Conservation (phyloP, 2,329 filamentous ascomycete genomes). For the Cladosporium halotolerans region DNA sequence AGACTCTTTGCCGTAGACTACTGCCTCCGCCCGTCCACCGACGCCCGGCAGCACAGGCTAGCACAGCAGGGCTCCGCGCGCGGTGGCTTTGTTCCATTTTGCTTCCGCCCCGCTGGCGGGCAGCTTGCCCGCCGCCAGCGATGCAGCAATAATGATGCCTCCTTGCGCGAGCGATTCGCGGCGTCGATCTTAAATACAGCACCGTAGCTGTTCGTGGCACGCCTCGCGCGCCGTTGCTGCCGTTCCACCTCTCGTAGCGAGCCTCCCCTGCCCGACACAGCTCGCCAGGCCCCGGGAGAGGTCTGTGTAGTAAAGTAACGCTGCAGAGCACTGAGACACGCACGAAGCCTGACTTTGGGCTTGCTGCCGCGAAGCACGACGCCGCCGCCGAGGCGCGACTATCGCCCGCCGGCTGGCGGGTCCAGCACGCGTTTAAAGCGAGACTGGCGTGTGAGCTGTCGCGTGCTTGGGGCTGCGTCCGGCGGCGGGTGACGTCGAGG, state of each 20-base stretch:
- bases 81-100: slow-evolving; percentile 3
- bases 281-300: slow-evolving; percentile 5
- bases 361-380: not conserved
- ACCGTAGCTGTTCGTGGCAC: not conserved
- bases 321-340: slow-evolving; percentile 9
- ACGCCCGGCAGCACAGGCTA: not conserved
- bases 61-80: not conserved
- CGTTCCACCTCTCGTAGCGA: slow-evolving; percentile 4
- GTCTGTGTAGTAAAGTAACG: slow-evolving; percentile 4
- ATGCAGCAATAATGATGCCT: slow-evolving; percentile 7
- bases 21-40: not conserved
- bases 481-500: slow-evolving; percentile 4
- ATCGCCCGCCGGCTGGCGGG: slow-evolving; percentile 3
- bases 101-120: slow-evolving; percentile 3
- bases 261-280: slow-evolving; percentile 4
- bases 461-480: not conserved
- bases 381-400: slow-evolving; percentile 2
- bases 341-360: not conserved
- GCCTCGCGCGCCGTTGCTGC: slow-evolving; percentile 4
- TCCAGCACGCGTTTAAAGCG: not conserved
- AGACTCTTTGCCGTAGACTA: not conserved
- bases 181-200: slow-evolving; percentile 3
- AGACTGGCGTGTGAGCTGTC: slow-evolving; percentile 8
- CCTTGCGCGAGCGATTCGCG: slow-evolving; percentile 8
- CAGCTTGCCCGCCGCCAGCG: not conserved